These are phyloP conservation scores for Catenaria anguillulae DNA, from an alignment of 371 early-diverging fungal species.

Conservation along the genomic window DNA sequence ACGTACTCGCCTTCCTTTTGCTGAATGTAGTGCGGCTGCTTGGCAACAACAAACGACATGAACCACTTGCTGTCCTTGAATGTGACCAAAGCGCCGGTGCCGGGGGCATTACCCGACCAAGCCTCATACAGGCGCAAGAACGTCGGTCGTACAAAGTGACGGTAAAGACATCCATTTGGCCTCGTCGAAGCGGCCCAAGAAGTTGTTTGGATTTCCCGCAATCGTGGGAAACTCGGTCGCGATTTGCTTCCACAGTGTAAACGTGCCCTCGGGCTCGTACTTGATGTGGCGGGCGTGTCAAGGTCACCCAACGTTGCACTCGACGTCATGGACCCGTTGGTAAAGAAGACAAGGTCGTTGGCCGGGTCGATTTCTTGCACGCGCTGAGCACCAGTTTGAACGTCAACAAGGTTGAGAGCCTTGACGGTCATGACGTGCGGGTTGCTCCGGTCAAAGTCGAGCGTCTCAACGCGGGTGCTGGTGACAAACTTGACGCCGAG, in stretches of 20 bases:
- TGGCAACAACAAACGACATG: constrained; percentile 13
- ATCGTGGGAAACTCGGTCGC: constrained; percentile 14
- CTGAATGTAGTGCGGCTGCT: constrained; percentile 16
- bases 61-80: constrained; percentile 15
- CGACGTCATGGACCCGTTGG: constrained; percentile 13
- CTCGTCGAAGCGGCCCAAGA: constrained; percentile 3
- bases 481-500: constrained; percentile 9
- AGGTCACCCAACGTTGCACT: constrained; percentile 10
- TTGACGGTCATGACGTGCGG: constrained; percentile 8
- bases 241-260: constrained; percentile 14
- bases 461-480: neutral
- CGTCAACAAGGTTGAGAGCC: constrained; percentile 8
- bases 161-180: constrained; percentile 13
- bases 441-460: neutral
- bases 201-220: constrained; percentile 11
- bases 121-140: constrained; percentile 10
- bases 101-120: constrained; percentile 12
- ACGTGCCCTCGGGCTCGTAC: constrained; percentile 11
- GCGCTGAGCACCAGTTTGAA: neutral
- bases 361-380: constrained; percentile 6
- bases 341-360: constrained; percentile 12
- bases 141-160: constrained; percentile 9
- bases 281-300: constrained; percentile 2
- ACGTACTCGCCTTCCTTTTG: constrained; percentile 13
- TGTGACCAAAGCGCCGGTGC: constrained; percentile 16